phyloP scores from a whole-genome alignment of 2,329 filamentous ascomycete species.

The Fusarium avenaceum region DNA sequence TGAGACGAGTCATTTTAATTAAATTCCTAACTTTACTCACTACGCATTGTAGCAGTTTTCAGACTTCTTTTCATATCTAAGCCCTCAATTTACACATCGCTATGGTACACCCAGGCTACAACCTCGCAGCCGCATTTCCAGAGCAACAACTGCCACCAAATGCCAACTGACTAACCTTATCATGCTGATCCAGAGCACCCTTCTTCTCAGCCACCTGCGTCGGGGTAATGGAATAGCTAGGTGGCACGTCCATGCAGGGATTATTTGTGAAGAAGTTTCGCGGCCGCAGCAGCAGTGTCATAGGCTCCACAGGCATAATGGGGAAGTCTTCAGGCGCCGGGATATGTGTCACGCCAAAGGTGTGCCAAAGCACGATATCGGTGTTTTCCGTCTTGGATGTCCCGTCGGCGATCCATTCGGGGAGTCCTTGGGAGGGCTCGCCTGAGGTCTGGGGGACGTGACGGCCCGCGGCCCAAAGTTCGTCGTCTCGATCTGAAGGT shows the following conservation, averaged over 20 bases:
- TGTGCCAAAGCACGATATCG: conserved; percentile 93
- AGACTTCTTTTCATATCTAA: neutral
- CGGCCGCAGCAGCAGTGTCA: conserved; percentile 83
- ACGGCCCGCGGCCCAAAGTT: conserved; percentile 86
- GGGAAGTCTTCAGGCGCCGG: conserved; percentile 92
- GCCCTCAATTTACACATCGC: conserved; percentile 2
- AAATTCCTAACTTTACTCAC: too few species aligned
- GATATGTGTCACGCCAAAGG: conserved; percentile 91
- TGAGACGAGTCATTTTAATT: too few species aligned
- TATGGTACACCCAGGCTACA: conserved; percentile 22
- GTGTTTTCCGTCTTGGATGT: conserved; percentile 79
- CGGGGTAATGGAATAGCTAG: conserved; percentile 55
- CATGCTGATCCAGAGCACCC: conserved; percentile 42
- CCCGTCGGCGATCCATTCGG: conserved; percentile 82
- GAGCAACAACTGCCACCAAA: conserved; percentile 44
- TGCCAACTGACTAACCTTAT: conserved; percentile 45
- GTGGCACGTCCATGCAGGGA: conserved; percentile 84
- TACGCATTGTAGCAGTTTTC: neutral
- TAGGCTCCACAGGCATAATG: conserved; percentile 89
- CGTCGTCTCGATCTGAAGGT: conserved; percentile 76
- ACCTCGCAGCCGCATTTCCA: conserved; percentile 29
- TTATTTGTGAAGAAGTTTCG: conserved; percentile 87
- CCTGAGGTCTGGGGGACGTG: conserved; percentile 91
- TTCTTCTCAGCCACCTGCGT: conserved; percentile 50
- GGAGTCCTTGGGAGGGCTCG: conserved; percentile 78